Evolutionary conservation across 768 basidiomycete species (phyloP), one percentile per base, ranked within the genome.

Genomic region (Suillus tomentosus): DNA sequence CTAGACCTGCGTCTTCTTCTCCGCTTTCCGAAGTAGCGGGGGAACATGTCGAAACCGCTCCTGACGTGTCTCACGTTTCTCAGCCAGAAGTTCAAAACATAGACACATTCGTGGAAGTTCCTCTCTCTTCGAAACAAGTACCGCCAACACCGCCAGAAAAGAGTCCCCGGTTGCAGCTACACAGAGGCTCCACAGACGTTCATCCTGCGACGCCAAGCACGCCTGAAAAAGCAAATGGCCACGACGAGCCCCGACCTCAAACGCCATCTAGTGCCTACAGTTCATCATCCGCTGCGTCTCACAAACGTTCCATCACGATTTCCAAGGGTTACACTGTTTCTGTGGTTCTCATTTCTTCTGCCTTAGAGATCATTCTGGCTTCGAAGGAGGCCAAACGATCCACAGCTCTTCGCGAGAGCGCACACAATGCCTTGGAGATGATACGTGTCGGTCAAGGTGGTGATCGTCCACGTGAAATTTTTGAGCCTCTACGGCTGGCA

Each of bases 401-500:
- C 7, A 76, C 80, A 4, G 86, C 89, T n/a, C 83, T 97, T 53
- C 86, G 85, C n/a, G 93, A 95, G 48, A 90, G 89, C 67, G 88
- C 91, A 0, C 88, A 91, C 66, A 85, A 82, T 60, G 95, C 95
- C 5, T 74, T 96, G 67, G 93, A 95, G 58, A 84, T 96, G 78
- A 84, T 96, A 70, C 87, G 86, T 66, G 82, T 84, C 40, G 88
- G 92, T 64, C 80, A 88, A 71, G 94, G 88, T 27, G 88, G 87
- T 31, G 90, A 90, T 72, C 80, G 76, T 59, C 94, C 94, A 45
- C 84, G 93, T 64, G 91, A 95, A 72, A 92, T 99, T 60, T 94
- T 99, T 71, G 94, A 97, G 71, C 96, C 97, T n/a, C 83, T 99
- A 62, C 87, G 94, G 57, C 81, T 99, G 60, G 97, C 97, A 10